Conservation (phyloP, 2,329 filamentous ascomycete species). For the Pseudogymnoascus sp. region DNA sequence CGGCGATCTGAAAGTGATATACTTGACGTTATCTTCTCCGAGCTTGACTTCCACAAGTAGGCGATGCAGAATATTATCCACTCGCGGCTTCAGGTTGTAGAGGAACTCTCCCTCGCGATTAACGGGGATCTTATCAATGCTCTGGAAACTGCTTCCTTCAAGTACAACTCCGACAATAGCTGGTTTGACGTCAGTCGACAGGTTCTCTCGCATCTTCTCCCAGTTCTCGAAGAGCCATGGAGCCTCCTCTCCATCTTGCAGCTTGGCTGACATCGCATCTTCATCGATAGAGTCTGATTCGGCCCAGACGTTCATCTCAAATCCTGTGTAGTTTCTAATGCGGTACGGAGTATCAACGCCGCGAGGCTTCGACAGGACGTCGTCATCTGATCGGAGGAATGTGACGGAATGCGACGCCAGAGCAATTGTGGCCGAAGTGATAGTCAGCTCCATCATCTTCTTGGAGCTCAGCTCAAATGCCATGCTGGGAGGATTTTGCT, state of each 20-base stretch:
- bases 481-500: conserved; percentile 66
- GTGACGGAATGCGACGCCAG: conserved; percentile 87
- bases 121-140: conserved; percentile 77
- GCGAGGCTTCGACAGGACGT: conserved; percentile 87
- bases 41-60: conserved; percentile 87
- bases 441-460: conserved; percentile 82
- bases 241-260: conserved; percentile 82
- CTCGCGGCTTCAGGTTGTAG: conserved; percentile 81
- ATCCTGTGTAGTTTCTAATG: conserved; percentile 93
- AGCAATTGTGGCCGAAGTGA: conserved; percentile 91
- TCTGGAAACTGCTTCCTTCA: conserved; percentile 90
- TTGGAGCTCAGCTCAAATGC: conserved; percentile 81
- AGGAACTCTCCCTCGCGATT: conserved; percentile 91
- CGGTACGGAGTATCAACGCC: conserved; percentile 87
- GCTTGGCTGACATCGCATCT: conserved; percentile 61
- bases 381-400: conserved; percentile 80
- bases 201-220: conserved; percentile 88
- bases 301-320: conserved; percentile 77
- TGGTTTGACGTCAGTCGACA: conserved; percentile 74
- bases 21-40: conserved; percentile 94
- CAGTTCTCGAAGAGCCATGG: conserved; percentile 98
- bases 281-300: conserved; percentile 53
- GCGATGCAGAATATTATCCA: conserved; percentile 77
- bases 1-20: conserved; percentile 90
- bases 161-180: conserved; percentile 76